Percentiles rank a stretch among this genome's conserved stretches.
phyloP scores from a whole-genome alignment of 345 rosid species.

The Kernera saxatilis region DNA sequence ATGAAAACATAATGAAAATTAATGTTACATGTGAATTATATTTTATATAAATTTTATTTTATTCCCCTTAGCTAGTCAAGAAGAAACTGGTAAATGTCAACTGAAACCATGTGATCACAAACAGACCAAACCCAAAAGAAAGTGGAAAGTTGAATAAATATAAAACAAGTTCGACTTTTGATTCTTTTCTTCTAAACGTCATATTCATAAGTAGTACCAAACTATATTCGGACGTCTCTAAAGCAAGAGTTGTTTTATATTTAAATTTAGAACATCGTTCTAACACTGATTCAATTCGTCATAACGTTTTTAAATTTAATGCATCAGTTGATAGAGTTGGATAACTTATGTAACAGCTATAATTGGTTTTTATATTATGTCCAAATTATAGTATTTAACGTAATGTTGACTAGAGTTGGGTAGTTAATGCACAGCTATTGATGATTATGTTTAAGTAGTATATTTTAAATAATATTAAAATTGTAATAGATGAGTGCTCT shows the following conservation, averaged over 20 bases:
- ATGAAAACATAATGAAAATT: not conserved
- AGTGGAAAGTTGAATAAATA: not conserved
- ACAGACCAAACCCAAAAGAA: not conserved
- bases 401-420: not conserved
- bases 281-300: not conserved
- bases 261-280: not conserved
- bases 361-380: not conserved
- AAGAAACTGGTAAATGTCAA: conserved; percentile 15
- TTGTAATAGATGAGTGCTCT: not conserved
- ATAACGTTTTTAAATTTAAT: not conserved
- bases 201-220: not conserved
- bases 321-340: not conserved
- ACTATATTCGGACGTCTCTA: not conserved
- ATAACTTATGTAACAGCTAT: not conserved
- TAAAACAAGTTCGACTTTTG: not conserved
- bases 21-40: not conserved
- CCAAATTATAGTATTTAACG: not conserved
- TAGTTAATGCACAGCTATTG: not conserved
- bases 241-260: not conserved
- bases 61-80: not conserved
- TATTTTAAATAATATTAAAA: not conserved
- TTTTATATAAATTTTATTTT: not conserved
- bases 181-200: not conserved
- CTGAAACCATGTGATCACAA: conserved; percentile 13
- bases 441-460: not conserved